phyloP scores from a whole-genome alignment of 164 flowering plant genomes.

The Magnolia sinica region DNA sequence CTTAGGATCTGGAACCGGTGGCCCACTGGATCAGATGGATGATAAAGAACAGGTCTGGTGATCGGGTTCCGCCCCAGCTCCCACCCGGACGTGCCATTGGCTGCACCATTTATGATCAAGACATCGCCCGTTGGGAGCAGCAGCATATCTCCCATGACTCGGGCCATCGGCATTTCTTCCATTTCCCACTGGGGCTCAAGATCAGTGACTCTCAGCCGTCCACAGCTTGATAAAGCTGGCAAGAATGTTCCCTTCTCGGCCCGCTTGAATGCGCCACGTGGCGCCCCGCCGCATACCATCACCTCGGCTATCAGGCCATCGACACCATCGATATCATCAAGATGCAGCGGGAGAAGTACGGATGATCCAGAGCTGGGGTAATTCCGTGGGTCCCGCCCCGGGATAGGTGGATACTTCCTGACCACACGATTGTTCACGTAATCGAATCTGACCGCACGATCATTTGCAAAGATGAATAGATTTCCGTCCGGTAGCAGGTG shows the following conservation, averaged over 20 bases:
- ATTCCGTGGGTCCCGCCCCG: slow-evolving; percentile 49
- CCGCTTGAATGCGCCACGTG: slow-evolving; percentile 38
- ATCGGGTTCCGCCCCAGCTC: slow-evolving; percentile 44
- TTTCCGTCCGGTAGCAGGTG: slow-evolving; percentile 72
- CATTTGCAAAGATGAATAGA: slow-evolving; percentile 73
- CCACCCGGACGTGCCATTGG: too few species aligned
- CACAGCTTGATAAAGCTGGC: slow-evolving; percentile 58
- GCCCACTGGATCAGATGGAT: slow-evolving; percentile 22
- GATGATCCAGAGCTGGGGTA: slow-evolving; percentile 91
- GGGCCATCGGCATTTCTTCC: slow-evolving; percentile 25
- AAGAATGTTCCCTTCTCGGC: slow-evolving; percentile 24
- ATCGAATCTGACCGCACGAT: slow-evolving; percentile 24
- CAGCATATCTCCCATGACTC: too few species aligned
- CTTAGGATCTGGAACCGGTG: slow-evolving; percentile 43
- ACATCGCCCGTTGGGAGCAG: too few species aligned
- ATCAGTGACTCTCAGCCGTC: slow-evolving; percentile 54
- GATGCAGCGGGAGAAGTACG: slow-evolving; percentile 52
- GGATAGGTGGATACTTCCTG: slow-evolving; percentile 52
- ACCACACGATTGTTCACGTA: slow-evolving; percentile 37
- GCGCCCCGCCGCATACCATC: slow-evolving; percentile 83
- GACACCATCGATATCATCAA: slow-evolving; percentile 26
- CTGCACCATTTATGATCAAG: too few species aligned
- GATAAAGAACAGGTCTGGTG: slow-evolving; percentile 57
- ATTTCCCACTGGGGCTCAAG: slow-evolving; percentile 59
- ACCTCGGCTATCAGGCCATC: slow-evolving; percentile 33